Conservation (phyloP, 805 yeast genomes). For the Starmera amethionina region DNA sequence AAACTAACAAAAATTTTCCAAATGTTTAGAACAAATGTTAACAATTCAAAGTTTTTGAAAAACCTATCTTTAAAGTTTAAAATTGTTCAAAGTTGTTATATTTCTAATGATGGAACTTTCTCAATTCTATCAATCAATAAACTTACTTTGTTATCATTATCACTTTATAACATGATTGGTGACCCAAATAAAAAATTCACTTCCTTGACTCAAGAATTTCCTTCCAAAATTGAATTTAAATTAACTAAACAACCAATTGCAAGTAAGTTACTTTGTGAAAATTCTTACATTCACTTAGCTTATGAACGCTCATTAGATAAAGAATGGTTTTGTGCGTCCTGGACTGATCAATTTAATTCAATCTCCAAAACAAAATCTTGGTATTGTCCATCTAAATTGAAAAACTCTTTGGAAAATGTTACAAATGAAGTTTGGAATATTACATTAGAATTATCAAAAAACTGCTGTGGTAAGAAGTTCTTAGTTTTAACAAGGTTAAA, state of each 20-base stretch:
- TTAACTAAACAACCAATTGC: conserved; percentile 28
- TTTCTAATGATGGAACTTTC: conserved; percentile 23
- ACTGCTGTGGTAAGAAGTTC: conserved; percentile 36
- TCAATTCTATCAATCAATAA: conserved; percentile 24
- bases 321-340: conserved; percentile 78
- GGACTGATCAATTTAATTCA: conserved; percentile 80
- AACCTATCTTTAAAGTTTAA: conserved; percentile 17
- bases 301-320: conserved; percentile 76
- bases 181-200: conserved; percentile 23
- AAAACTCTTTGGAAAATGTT: conserved; percentile 38
- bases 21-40: conserved; percentile 27
- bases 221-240: conserved; percentile 33
- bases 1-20: conserved; percentile 37
- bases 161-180: conserved; percentile 51
- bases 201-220: conserved; percentile 30
- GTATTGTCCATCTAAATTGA: conserved; percentile 32
- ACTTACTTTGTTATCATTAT: conserved; percentile 36
- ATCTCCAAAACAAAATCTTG: conserved; percentile 55
- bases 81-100: conserved; percentile 31
- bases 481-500: conserved; percentile 61
- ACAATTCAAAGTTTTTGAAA: neutral
- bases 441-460: conserved; percentile 34
- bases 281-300: conserved; percentile 74
- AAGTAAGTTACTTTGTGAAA: conserved; percentile 41
- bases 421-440: conserved; percentile 60